A percentile compares a stretch with the other conserved stretches of the same genome.
Conservation (phyloP, 1,284 basidiomycete species). For the Mycena sp. region DNA sequence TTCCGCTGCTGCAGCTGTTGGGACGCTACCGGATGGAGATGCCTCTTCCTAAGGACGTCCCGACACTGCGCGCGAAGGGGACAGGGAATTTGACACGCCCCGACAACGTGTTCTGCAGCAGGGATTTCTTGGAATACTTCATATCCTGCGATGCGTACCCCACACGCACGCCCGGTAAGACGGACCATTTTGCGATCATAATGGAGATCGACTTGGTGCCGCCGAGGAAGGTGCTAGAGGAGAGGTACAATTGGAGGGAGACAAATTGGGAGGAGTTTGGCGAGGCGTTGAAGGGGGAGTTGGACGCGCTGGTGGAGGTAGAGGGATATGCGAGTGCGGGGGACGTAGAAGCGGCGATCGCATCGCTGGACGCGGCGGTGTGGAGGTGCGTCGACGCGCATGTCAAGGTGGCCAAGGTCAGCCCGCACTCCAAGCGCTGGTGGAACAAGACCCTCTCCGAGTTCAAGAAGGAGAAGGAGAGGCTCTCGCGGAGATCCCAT, state of each 20-base stretch:
- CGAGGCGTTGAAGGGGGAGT: constrained; percentile 1
- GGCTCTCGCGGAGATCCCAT: not conserved
- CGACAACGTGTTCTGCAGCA: constrained; percentile 46
- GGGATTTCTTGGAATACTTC: constrained; percentile 25
- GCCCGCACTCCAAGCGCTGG: not conserved
- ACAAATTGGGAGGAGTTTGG: constrained; percentile 5
- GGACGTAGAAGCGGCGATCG: not conserved
- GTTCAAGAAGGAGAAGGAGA: not conserved
- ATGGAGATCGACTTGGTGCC: constrained; percentile 5
- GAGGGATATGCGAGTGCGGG: not conserved
- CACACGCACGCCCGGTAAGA: not conserved
- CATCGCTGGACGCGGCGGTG: not conserved
- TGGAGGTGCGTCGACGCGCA: not conserved
- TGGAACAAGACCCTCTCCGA: not conserved
- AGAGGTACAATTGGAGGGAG: not conserved
- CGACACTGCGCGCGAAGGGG: constrained; percentile 39
- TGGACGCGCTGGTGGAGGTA: not conserved
- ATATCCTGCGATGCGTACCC: constrained; percentile 15
- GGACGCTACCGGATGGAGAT: constrained; percentile 33
- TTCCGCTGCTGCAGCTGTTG: constrained; percentile 33
- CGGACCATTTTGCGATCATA: constrained; percentile 22
- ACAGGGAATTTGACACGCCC: constrained; percentile 42
- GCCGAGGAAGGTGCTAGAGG: not conserved
- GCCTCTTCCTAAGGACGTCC: constrained; percentile 39
- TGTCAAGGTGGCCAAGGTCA: not conserved